A percentile compares a stretch with the other conserved stretches of the same genome.
Conservation (phyloP, 2,329 filamentous ascomycete genomes). For the Cordyceps farinosa region DNA sequence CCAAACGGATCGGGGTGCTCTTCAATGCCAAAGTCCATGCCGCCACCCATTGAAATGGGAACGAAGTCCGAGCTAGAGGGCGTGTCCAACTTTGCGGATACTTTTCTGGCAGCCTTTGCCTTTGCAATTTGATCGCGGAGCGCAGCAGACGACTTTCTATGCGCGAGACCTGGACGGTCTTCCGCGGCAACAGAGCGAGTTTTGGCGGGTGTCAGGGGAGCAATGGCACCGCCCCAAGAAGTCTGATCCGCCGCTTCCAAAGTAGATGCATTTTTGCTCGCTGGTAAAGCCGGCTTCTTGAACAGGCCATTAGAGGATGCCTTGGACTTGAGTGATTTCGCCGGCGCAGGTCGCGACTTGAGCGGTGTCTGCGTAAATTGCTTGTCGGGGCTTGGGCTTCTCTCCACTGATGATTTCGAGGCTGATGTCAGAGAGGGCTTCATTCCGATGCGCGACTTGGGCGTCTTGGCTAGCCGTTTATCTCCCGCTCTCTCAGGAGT, state of each 20-base stretch:
- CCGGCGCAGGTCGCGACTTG: conserved; percentile 41
- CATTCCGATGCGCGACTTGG: conserved; percentile 25
- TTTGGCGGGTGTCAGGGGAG: conserved; percentile 23
- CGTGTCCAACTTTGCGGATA: conserved; percentile 29
- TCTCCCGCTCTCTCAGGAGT: conserved; percentile 38
- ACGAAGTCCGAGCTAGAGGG: conserved; percentile 26
- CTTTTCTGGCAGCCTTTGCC: conserved; percentile 76
- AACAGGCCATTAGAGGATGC: conserved; percentile 52
- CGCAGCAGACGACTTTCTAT: conserved; percentile 69
- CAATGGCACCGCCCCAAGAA: conserved; percentile 32
- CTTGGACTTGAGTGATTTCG: conserved; percentile 46
- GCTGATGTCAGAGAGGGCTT: conserved; percentile 24
- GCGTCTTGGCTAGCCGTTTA: conserved; percentile 23
- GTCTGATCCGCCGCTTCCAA: conserved; percentile 17
- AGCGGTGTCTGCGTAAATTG: conserved; percentile 27
- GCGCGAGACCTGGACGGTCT: conserved; percentile 25
- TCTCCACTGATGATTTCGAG: conserved; percentile 27
- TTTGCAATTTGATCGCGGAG: conserved; percentile 89
- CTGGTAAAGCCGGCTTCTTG: conserved; percentile 51
- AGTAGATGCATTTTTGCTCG: conserved; percentile 25
- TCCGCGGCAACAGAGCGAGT: conserved; percentile 19
- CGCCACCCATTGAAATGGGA: conserved; percentile 44
- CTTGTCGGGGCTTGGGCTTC: conserved; percentile 41
- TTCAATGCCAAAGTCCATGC: conserved; percentile 48
- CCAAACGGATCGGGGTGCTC: conserved; percentile 66